Base-by-base conservation (phyloP, 192 early-diverging fungal genomes). In the Thamnidium elegans region DNA sequence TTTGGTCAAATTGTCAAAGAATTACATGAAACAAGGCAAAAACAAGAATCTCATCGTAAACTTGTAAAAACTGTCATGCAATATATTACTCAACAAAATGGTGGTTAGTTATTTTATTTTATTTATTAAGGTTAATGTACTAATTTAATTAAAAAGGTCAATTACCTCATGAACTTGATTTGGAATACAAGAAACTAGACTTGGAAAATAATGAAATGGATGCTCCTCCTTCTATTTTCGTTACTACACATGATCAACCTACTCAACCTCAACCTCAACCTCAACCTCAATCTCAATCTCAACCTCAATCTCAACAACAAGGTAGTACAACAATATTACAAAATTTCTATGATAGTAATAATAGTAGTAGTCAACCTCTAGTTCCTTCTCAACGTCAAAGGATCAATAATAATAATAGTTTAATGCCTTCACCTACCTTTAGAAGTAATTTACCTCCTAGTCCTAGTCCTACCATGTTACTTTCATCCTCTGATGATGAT, bases 1-100 rank as follows among this genome's bases (percentile, higher is more conserved):
- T 88, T 90, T 66, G 67, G 74, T 15, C 85, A 91, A 64, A 84
- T 94, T n/a, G 72, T 82, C 7, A 78, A 89, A 30, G 90, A 93
- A 68, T 77, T 95, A 61, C 70, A 78, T n/a, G 88, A 92, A 55
- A 87, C 84, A 0, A 86, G 86, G 45, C 80, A 84, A 63, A 88
- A 84, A 66, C 88, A 90, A 67, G 71, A 67, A 2, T 66, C 79
- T 15, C 90, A 92, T 62, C 83, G 89, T 71, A 75, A 73, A 47
- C 61, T 87, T 26, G 77, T 92, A 42, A 84, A 85, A 61, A 79
- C 77, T 51, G 74, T 93, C 70, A 84, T 91, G 63, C 77, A 82
- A 13, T 79, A 81, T 62, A 77, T 91, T 59, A 70, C 73, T 50
- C 64, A 67, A 63, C 69, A 73, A 42, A 67, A 72, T 39, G 79